Conservation (phyloP, 192 early-diverging fungal species). For the Dimargaris cristalligena region DNA sequence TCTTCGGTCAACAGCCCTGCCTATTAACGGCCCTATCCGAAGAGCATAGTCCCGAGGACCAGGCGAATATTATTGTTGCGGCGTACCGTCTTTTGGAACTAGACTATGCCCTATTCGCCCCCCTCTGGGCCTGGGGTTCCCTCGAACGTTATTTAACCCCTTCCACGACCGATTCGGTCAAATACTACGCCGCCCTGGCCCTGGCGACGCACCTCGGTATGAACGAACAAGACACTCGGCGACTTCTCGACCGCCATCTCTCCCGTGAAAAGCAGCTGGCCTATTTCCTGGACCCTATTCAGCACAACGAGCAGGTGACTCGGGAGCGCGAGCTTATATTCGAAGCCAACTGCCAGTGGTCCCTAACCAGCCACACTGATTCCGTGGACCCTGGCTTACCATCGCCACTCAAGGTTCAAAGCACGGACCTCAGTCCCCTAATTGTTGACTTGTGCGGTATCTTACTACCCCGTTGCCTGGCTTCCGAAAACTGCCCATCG, state of each 20-base stretch:
- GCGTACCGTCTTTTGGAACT: conserved; percentile 4
- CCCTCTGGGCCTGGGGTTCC: neutral
- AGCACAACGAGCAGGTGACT: conserved; percentile 28
- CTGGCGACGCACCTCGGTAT: conserved; percentile 4
- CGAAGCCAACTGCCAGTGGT: conserved; percentile 12
- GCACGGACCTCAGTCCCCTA: conserved; percentile 28
- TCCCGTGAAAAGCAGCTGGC: neutral
- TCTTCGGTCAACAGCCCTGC: conserved; percentile 6
- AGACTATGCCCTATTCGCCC: neutral
- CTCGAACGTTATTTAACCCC: neutral
- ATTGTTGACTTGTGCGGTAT: conserved; percentile 53
- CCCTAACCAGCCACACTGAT: neutral
- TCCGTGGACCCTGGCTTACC: no score
- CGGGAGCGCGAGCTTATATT: conserved; percentile 23
- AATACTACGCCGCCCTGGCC: neutral
- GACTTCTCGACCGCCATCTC: conserved; percentile 1
- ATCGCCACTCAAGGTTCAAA: no score
- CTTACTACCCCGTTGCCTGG: conserved; percentile 26
- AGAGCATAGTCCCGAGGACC: neutral
- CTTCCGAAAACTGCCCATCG: neutral
- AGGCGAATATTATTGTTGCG: neutral
- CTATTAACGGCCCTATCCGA: neutral
- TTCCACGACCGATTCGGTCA: neutral
- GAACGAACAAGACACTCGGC: neutral
- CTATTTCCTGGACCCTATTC: conserved; percentile 16